phyloP scores from a whole-genome alignment of 345 rosid genomes.

The Bruguiera gymnorhiza region DNA sequence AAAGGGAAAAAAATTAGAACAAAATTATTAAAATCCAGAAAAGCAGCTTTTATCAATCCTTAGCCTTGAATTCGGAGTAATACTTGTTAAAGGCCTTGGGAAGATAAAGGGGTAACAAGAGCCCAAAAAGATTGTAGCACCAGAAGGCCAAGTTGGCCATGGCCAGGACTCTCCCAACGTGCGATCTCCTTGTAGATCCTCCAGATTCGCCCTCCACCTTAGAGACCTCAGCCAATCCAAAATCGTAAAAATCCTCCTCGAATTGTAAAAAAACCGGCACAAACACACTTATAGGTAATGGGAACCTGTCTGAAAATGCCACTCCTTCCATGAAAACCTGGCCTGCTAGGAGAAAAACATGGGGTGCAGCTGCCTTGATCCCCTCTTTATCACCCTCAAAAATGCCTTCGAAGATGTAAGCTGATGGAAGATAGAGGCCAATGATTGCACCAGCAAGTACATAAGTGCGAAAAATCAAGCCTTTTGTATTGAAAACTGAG shows the following conservation, averaged over 20 bases:
- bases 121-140: constrained; percentile 83
- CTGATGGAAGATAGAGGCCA: constrained; percentile 65
- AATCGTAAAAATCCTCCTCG: constrained; percentile 57
- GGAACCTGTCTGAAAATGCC: constrained; percentile 50
- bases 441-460: constrained; percentile 45
- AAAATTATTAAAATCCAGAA: too few relatives aligned
- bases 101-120: constrained; percentile 77
- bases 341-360: constrained; percentile 64
- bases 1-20: too few relatives aligned
- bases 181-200: constrained; percentile 45
- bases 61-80: constrained; percentile 31
- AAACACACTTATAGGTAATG: constrained; percentile 65
- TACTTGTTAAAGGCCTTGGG: constrained; percentile 74
- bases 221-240: constrained; percentile 59
- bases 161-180: constrained; percentile 58
- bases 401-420: constrained; percentile 68
- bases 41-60: too few relatives aligned
- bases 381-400: constrained; percentile 63
- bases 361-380: constrained; percentile 70
- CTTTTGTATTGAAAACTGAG: constrained; percentile 35
- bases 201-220: constrained; percentile 21
- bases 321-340: constrained; percentile 92
- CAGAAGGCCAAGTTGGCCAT: constrained; percentile 66
- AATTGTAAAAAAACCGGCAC: constrained; percentile 75
- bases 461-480: constrained; percentile 45